A percentile compares a stretch with the other conserved stretches of the same genome.
phyloP scores from a whole-genome alignment of 169 alveolate species.

The Cryptosporidium sp. region DNA sequence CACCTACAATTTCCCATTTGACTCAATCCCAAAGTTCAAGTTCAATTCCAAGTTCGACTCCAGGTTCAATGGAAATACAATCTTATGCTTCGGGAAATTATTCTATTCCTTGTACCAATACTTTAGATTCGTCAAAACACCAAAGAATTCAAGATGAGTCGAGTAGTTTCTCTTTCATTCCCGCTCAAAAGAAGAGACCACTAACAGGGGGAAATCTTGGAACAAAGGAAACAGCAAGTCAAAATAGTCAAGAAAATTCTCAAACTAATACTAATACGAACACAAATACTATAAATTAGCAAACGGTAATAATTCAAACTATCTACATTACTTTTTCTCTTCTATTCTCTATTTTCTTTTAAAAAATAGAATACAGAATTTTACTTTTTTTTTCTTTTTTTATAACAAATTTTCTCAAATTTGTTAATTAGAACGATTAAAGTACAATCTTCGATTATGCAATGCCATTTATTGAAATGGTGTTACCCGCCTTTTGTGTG shows the following conservation, averaged over 20 bases:
- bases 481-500: conserved; percentile 11
- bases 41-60: not conserved
- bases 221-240: not conserved
- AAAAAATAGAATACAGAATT: not conserved
- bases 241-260: not conserved
- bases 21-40: not conserved
- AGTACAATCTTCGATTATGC: too few relatives aligned
- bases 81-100: not conserved
- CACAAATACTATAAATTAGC: not conserved
- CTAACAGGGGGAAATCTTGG: not conserved
- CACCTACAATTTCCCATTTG: not conserved
- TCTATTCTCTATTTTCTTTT: too few relatives aligned
- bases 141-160: not conserved
- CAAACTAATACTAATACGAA: not conserved
- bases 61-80: not conserved
- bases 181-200: conserved; percentile 13
- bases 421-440: too few relatives aligned
- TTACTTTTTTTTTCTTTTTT: not conserved
- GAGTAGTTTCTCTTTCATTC: not conserved
- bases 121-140: not conserved
- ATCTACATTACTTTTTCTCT: not conserved
- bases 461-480: too few relatives aligned
- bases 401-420: too few relatives aligned
- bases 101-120: not conserved
- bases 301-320: not conserved